phyloP scores from a whole-genome alignment of 2,329 filamentous ascomycete species.

The Pleurostoma richardsiae region DNA sequence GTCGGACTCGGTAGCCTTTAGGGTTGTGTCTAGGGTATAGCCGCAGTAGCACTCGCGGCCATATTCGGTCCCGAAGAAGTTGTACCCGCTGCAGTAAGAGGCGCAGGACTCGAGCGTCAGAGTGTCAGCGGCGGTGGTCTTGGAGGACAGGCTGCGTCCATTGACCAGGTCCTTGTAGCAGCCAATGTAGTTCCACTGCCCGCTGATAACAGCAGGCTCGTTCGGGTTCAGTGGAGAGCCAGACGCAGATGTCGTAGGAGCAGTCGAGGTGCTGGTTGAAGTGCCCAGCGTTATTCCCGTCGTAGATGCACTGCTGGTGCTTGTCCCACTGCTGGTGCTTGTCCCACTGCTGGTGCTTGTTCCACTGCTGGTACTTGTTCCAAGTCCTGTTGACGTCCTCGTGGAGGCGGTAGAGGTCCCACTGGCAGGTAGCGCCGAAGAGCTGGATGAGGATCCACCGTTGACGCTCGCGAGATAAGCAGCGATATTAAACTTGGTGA shows the following conservation, averaged over 20 bases:
- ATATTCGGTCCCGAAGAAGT: slow-evolving; percentile 18
- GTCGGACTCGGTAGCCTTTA: slow-evolving; percentile 11
- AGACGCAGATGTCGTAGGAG: slow-evolving; percentile 1
- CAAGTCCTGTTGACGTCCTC: slow-evolving; percentile 1
- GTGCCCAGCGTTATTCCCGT: no score
- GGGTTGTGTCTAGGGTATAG: slow-evolving; percentile 10
- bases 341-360: slow-evolving; percentile 2
- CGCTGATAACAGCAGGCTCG: slow-evolving; percentile 7
- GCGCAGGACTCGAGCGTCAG: slow-evolving; percentile 15
- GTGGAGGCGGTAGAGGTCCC: slow-evolving; percentile 5
- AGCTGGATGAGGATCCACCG: no score
- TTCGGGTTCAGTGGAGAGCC: slow-evolving; percentile 6
- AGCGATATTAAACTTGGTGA: slow-evolving; percentile 17
- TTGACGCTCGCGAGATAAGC: slow-evolving; percentile 8
- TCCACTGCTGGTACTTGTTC: slow-evolving; percentile 1
- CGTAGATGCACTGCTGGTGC: no score
- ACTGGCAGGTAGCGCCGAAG: no score
- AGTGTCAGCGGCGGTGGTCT: slow-evolving; percentile 4
- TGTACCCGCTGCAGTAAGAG: slow-evolving; percentile 15
- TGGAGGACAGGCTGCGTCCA: slow-evolving; percentile 9
- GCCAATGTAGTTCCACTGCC: slow-evolving; percentile 14
- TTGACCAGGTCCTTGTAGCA: slow-evolving; percentile 17
- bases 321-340: background rate
- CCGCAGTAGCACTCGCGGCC: slow-evolving; percentile 15
- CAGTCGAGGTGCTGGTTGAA: slow-evolving; percentile 8